phyloP scores from a whole-genome alignment of 2,329 filamentous ascomycete species.

The Ophiostoma fasciatum region DNA sequence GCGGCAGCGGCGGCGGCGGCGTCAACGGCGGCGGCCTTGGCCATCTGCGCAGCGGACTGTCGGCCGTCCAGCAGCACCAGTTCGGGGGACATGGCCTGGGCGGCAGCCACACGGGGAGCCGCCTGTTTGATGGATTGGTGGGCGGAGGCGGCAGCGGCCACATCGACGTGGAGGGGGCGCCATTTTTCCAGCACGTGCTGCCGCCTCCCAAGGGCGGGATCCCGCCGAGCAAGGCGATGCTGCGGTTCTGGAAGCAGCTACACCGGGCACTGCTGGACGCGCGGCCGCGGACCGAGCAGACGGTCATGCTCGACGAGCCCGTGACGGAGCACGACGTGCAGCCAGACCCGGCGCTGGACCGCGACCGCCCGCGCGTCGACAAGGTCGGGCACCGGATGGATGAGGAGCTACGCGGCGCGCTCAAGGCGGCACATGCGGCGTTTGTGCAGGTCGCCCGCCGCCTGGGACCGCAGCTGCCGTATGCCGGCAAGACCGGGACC shows the following conservation, averaged over 20 bases:
- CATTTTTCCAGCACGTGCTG: background rate
- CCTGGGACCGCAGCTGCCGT: conserved; percentile 5
- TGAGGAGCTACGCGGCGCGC: conserved; percentile 3
- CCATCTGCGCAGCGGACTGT: background rate
- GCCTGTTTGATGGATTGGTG: too few species aligned
- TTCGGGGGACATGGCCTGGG: too few species aligned
- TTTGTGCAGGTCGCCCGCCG: background rate
- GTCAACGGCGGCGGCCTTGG: too few species aligned
- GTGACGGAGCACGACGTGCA: conserved; percentile 5
- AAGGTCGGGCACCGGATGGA: conserved; percentile 1
- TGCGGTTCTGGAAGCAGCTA: conserved; percentile 9
- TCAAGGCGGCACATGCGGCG: conserved; percentile 1
- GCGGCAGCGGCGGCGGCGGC: too few species aligned
- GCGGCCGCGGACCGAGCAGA: conserved; percentile 3
- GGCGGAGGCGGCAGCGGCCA: too few species aligned
- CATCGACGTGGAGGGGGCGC: too few species aligned
- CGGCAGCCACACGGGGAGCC: too few species aligned
- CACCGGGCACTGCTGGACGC: conserved; percentile 5
- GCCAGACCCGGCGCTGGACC: conserved; percentile 2
- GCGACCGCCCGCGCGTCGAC: conserved; percentile 2
- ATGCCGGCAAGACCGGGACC: background rate
- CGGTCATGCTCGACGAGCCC: conserved; percentile 1
- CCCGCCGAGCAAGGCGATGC: conserved; percentile 10
- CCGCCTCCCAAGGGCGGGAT: background rate
- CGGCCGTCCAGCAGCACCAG: too few species aligned